These are phyloP conservation scores for Debaryomycetaceae sp. DNA, from an alignment of 1,139 yeast genomes.

Conservation along the genomic window DNA sequence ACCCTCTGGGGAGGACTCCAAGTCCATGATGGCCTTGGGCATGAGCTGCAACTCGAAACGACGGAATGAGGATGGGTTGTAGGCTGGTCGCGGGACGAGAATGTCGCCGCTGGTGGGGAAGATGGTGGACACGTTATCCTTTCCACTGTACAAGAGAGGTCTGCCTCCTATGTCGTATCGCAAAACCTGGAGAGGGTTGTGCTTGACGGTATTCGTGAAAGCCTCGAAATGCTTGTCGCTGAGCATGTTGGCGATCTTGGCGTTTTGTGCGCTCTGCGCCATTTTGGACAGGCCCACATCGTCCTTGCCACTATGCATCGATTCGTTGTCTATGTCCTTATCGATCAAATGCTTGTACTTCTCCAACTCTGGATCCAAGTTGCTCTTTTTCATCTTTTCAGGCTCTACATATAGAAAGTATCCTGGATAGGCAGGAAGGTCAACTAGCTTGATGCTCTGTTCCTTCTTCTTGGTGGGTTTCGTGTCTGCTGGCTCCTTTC, in stretches of 20 bases:
- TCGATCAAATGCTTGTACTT: constrained; percentile 48
- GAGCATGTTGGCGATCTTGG: constrained; percentile 49
- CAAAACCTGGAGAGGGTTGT: constrained; percentile 82
- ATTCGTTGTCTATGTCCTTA: constrained; percentile 16
- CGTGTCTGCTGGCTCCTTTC: constrained; percentile 15
- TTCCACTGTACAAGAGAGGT: constrained; percentile 71
- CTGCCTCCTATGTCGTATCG: constrained; percentile 75
- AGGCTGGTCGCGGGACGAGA: constrained; percentile 49
- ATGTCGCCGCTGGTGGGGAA: constrained; percentile 27
- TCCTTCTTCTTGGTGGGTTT: constrained; percentile 12
- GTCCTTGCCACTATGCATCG: constrained; percentile 5
- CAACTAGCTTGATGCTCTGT: constrained; percentile 6
- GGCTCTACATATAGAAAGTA: constrained; percentile 65
- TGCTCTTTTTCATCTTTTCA: constrained; percentile 48
- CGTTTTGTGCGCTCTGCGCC: constrained; percentile 31
- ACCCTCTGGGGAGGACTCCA: constrained; percentile 48
- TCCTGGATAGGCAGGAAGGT: constrained; percentile 57
- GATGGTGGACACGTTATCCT: constrained; percentile 49
- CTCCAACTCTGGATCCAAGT: constrained; percentile 39
- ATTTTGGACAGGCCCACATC: constrained; percentile 19
- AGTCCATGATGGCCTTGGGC: constrained; percentile 87
- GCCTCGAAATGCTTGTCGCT: constrained; percentile 78
- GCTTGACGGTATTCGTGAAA: constrained; percentile 68
- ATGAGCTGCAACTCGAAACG: constrained; percentile 84
- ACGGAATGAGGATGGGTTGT: constrained; percentile 60